A percentile compares a stretch with the other conserved stretches of the same genome.
Conservation (phyloP, 1,284 basidiomycete species). For the Lignosus rhinocerotis region DNA sequence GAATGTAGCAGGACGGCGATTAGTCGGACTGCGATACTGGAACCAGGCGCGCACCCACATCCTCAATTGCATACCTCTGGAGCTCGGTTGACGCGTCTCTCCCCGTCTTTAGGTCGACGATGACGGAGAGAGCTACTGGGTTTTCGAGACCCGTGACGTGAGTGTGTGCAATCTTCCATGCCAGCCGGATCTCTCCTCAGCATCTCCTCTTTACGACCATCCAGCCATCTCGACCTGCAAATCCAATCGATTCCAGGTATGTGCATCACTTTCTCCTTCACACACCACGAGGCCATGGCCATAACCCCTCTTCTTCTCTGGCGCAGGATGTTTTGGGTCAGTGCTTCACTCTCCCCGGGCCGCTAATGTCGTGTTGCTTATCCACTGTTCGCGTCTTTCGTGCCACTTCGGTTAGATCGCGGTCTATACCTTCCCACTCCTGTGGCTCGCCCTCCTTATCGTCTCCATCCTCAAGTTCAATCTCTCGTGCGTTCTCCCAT, state of each 20-base stretch:
- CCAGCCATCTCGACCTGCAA: constrained; percentile 87
- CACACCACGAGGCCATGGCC: constrained; percentile 12
- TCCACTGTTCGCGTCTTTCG: background rate
- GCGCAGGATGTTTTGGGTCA: constrained; percentile 88
- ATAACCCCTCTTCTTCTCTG: background rate
- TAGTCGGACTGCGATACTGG: constrained; percentile 94
- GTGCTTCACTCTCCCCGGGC: constrained; percentile 17
- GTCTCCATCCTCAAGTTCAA: constrained; percentile 88
- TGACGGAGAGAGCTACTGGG: constrained; percentile 94
- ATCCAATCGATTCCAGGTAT: constrained; percentile 87
- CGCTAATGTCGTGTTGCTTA: constrained; percentile 3
- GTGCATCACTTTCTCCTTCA: constrained; percentile 30
- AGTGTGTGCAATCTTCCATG: constrained; percentile 31
- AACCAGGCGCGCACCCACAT: constrained; percentile 65
- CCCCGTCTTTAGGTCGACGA: constrained; percentile 72
- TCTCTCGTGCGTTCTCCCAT: constrained; percentile 63
- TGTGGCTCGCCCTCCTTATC: constrained; percentile 85
- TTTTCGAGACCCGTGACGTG: constrained; percentile 92
- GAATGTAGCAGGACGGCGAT: constrained; percentile 89
- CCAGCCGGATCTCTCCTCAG: constrained; percentile 2
- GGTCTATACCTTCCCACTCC: constrained; percentile 84
- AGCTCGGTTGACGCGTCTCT: constrained; percentile 7
- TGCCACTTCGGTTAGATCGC: constrained; percentile 60
- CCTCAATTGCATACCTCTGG: background rate
- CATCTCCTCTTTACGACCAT: constrained; percentile 1